Conservation (phyloP, 179 eudicot species). For the Carnegiea gigantea region DNA sequence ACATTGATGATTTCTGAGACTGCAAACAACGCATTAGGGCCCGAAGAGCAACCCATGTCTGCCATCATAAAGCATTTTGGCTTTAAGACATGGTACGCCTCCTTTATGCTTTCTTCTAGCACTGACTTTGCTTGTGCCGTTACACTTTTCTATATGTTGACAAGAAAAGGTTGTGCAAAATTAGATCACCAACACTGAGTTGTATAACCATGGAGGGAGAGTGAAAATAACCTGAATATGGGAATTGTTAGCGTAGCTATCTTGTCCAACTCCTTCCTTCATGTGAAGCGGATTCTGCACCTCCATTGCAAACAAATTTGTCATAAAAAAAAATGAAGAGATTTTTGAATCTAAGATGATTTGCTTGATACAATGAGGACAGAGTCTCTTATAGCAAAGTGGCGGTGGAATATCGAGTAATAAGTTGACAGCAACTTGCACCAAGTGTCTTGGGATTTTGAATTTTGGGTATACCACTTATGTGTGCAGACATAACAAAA, state of each 20-base stretch:
- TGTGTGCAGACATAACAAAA: no score
- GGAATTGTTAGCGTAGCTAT: constrained; percentile 13
- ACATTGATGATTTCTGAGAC: constrained; percentile 34
- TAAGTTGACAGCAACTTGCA: no score
- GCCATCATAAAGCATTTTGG: constrained; percentile 32
- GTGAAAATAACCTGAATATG: not conserved
- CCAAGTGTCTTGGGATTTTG: no score
- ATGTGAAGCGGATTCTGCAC: constrained; percentile 4
- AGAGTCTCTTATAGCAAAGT: no score
- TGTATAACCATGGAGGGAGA: not conserved
- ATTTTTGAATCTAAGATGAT: no score
- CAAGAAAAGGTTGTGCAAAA: not conserved
- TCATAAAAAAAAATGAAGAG: no score
- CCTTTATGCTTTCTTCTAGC: constrained; percentile 27
- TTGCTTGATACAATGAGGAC: no score
- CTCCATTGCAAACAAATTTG: not conserved
- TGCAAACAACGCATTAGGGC: constrained; percentile 28
- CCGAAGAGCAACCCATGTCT: constrained; percentile 39
- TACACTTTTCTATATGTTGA: constrained; percentile 22
- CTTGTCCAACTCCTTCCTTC: constrained; percentile 11
- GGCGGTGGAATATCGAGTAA: no score
- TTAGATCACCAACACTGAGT: no score
- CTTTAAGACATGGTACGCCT: constrained; percentile 13
- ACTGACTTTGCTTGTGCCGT: constrained; percentile 16
- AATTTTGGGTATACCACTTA: no score